Base-by-base conservation (phyloP, 352 stramenopile genomes). In the Peronospora farinosa region DNA sequence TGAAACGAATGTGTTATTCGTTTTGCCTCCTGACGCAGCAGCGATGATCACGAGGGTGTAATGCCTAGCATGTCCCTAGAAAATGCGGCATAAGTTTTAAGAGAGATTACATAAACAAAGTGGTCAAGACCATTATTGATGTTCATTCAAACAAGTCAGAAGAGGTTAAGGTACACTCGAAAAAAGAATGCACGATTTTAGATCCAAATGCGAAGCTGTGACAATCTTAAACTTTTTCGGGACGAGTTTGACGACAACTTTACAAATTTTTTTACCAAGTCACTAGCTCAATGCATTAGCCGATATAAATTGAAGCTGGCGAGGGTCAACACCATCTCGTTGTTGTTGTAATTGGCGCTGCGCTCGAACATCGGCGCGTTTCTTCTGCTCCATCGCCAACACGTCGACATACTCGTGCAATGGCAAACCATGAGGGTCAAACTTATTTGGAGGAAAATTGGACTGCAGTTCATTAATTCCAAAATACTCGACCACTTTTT, bases 401-500 rank as follows among this genome's bases (percentile, higher is more conserved):
- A 60, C 72, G 30, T 92, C 79, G 15, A 54, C 56, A 58, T 74
- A 90, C 41, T 92, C 82, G 50, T 89, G 78, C 43, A 87, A 49
- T 36, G 78, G 69, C 35, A 90, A 50, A 10, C 60, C 69, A 58
- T 78, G 65, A 8, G 80, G 83, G 51, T 94, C 75, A 27, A 90
- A 94, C 13, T 88, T 58, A n/a, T 67, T 40, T 11, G 47, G 40
- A 13, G 61, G 27, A 38, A 91, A 90, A 49, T 92, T 88, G 32
- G 77, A 78, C 11, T 80, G 67, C 33, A 88, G 62, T 58, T 95
- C 76, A 47, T 95, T 74, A 51, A 95, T 95, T 30, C 56, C 69
- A 57, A 91, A 94, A 57, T 91, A 91, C 28, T 82, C 81, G 40
- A 94, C 81, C 44, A 94, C 75, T 42, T 91, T 92, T 32, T 89